A percentile compares a stretch with the other conserved stretches of the same genome.
Conservation (phyloP, 352 stramenopile genomes). For the Peronospora farinosa region DNA sequence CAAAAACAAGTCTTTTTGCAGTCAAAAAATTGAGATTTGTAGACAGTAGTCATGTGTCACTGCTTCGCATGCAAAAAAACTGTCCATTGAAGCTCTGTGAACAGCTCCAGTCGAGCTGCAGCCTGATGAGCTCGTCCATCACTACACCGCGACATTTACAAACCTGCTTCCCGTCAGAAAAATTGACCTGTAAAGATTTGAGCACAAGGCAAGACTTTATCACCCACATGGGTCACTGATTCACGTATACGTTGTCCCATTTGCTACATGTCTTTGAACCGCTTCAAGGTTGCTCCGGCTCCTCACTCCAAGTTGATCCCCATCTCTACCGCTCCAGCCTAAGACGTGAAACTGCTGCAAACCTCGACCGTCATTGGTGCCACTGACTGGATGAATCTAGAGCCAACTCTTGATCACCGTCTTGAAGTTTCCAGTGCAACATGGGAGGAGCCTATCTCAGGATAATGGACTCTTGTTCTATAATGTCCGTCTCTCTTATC, state of each 20-base stretch:
- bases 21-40: slow-evolving; percentile 1
- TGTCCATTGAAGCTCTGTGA: slow-evolving; percentile 11
- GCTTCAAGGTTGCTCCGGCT: slow-evolving; percentile 12
- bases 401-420: not conserved
- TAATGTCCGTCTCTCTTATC: slow-evolving; percentile 11
- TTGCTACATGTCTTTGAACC: slow-evolving; percentile 3
- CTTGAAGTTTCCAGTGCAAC: slow-evolving; percentile 7
- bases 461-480: slow-evolving; percentile 11
- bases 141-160: slow-evolving; percentile 15
- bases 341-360: slow-evolving; percentile 14
- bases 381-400: not conserved
- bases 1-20: no score
- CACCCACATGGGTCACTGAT: not conserved
- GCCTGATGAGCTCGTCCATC: slow-evolving; percentile 3
- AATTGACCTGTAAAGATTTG: slow-evolving; percentile 13
- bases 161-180: slow-evolving; percentile 15
- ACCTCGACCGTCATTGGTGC: slow-evolving; percentile 9
- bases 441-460: slow-evolving; percentile 8
- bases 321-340: slow-evolving; percentile 4
- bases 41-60: slow-evolving; percentile 15
- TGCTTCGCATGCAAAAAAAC: not conserved
- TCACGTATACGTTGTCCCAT: no score
- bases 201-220: not conserved
- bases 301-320: slow-evolving; percentile 5
- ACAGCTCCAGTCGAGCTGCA: slow-evolving; percentile 3